Base-by-base conservation (phyloP, 805 yeast genomes). In the Metschnikowia bowlesiae region DNA sequence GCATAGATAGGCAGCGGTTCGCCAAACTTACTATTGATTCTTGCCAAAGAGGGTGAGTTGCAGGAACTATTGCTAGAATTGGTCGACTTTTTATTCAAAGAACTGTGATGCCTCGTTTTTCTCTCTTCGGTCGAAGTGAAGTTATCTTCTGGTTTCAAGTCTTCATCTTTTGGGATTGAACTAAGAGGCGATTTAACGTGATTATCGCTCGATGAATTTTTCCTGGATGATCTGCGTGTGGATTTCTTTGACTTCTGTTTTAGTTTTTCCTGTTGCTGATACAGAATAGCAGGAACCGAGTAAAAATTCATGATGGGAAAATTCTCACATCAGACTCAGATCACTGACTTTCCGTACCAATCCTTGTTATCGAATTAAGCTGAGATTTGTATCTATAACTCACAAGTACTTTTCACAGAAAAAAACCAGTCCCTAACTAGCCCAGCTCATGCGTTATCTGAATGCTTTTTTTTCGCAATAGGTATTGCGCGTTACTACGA, bases 211-310 rank as follows among this genome's bases (percentile, higher is more conserved):
- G 38, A 32, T 22, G 45, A 42, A 33, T 14, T 31, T 42, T 42
- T 42, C 34, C 16, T 22, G n/a, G 45, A 33, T 22, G 38, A 26
- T 22, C 31, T 42, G 18, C 11, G 29, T 10, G 46, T 13, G 13
- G 39, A 38, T 49, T 59, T 56, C 42, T 61, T 58, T 37, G 55
- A 55, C 35, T 47, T 51, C 11, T 32, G 45, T 42, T 32, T 48
- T 39, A 71, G 46, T 53, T 71, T 71, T 53, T 73, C 74, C 50
- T 69, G 67, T 29, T 71, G 70, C 56, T 73, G 77, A 52, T 68
- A 73, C 63, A 68, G 70, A 50, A 70, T 67, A 18, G 71, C 53
- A 1, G 75, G 75, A 1, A 71, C 76, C 14, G 69, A 62, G 43
- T 62, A 71, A 55, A 66, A 72, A 52, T 68, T 70, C 76, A 71